Conservation (phyloP, 495 filamentous ascomycete genomes). For the Penicillium longicatenatum region DNA sequence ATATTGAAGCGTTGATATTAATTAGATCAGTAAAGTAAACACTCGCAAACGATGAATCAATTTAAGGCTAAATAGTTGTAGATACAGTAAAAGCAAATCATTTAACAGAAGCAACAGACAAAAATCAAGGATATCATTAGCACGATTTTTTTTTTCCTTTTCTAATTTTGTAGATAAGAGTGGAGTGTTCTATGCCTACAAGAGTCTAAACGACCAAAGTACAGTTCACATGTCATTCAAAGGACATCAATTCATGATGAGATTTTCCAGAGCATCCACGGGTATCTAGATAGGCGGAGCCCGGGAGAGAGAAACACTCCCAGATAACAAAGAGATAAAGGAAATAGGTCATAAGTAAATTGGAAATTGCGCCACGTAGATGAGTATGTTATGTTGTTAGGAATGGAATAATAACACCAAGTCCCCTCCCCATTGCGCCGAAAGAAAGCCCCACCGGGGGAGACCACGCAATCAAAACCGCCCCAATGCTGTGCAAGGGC, state of each 20-base stretch:
- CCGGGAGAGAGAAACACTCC: neutral
- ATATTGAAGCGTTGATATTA: neutral
- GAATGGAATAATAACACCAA: constrained; percentile 11
- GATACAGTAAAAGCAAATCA: neutral
- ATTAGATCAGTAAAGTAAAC: neutral
- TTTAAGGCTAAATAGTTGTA: neutral
- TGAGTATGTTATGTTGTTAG: constrained; percentile 18
- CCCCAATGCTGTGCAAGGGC: constrained; percentile 15
- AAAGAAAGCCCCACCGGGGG: constrained; percentile 6
- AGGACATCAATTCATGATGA: constrained; percentile 9
- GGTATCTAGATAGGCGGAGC: constrained; percentile 18
- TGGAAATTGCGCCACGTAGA: constrained; percentile 9
- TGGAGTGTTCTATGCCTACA: too few relatives aligned
- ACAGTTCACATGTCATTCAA: neutral
- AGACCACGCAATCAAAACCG: constrained; percentile 11
- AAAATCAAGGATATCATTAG: neutral
- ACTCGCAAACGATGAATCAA: neutral
- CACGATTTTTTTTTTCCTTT: neutral
- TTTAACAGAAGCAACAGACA: neutral
- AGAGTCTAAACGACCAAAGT: neutral
- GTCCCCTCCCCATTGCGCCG: constrained; percentile 16
- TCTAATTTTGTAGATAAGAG: neutral
- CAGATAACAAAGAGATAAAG: neutral
- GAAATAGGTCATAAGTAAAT: neutral
- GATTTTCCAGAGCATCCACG: constrained; percentile 6